Evolutionary conservation across 2,329 filamentous ascomycete genomes (phyloP).

Genomic region (Pestalotiopsis fici): DNA sequence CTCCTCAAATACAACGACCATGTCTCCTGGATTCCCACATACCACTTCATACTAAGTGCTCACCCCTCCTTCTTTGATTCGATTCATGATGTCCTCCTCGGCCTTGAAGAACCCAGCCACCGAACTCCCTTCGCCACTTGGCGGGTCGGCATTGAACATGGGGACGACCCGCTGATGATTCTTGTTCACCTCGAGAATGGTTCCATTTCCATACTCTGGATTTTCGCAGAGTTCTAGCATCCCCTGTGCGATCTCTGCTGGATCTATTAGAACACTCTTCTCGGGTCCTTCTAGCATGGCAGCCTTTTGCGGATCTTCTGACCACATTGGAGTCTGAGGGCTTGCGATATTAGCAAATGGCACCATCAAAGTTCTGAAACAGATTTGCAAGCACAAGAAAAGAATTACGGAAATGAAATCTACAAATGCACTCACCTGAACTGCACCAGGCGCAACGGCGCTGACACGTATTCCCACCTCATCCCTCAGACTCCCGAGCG

Average conservation of each 20-base stretch:
- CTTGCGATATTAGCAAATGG: not conserved
- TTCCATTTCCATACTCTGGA: slow-evolving; percentile 27
- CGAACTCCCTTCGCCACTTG: slow-evolving; percentile 19
- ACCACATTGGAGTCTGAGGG: slow-evolving; percentile 5
- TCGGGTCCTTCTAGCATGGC: not conserved
- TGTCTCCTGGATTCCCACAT: no score
- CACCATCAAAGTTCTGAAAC: no score
- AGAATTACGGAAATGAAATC: no score
- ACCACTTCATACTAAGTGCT: not conserved
- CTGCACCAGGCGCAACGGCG: not conserved
- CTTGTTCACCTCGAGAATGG: slow-evolving; percentile 31
- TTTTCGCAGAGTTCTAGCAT: slow-evolving; percentile 7
- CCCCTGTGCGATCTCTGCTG: not conserved
- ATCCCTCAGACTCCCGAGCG: not conserved
- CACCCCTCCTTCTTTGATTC: not conserved
- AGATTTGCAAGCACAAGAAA: no score
- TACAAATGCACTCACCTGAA: not conserved
- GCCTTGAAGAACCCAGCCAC: slow-evolving; percentile 26
- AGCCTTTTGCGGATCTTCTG: slow-evolving; percentile 5
- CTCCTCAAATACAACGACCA: no score
- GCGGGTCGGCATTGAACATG: slow-evolving; percentile 24
- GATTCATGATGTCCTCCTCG: slow-evolving; percentile 15
- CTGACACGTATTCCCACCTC: not conserved
- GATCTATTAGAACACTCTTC: not conserved
- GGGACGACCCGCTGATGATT: slow-evolving; percentile 27